phyloP scores from a whole-genome alignment of 495 filamentous ascomycete species.

The Hypoxylon lienhwacheense region DNA sequence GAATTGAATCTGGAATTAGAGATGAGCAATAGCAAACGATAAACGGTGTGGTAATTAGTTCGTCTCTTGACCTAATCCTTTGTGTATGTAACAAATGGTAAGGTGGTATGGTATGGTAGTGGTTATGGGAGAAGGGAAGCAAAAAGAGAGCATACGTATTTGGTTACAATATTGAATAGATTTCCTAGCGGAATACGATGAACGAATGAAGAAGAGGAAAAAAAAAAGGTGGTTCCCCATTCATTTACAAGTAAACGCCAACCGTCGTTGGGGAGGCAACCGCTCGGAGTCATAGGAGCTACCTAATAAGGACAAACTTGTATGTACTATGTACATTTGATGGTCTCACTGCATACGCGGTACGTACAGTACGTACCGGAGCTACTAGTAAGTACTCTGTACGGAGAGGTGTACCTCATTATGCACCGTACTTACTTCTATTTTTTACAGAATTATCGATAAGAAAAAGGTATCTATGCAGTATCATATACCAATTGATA shows the following conservation, averaged over 20 bases:
- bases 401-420: background rate
- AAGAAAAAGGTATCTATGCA: slow-evolving; percentile 6
- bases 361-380: too few relatives aligned
- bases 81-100: too few relatives aligned
- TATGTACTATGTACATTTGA: too few relatives aligned
- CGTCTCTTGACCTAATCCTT: slow-evolving; percentile 1
- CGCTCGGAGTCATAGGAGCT: slow-evolving; percentile 3
- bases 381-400: too few relatives aligned
- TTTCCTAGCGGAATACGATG: background rate
- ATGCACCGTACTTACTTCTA: background rate
- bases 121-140: slow-evolving; percentile 12
- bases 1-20: slow-evolving; percentile 4
- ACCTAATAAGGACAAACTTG: slow-evolving; percentile 9
- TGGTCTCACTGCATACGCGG: too few relatives aligned
- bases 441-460: slow-evolving; percentile 17
- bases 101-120: too few relatives aligned
- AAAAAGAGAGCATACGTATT: slow-evolving; percentile 8
- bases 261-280: slow-evolving; percentile 38
- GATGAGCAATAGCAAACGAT: background rate
- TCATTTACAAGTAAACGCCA: slow-evolving; percentile 31
- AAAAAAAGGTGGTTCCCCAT: slow-evolving; percentile 26
- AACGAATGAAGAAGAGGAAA: slow-evolving; percentile 21
- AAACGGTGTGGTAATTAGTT: background rate
- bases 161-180: slow-evolving; percentile 1
- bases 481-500: background rate